Evolutionary conservation across 2,329 filamentous ascomycete species (phyloP).

Genomic region (Aspergillus unguis): DNA sequence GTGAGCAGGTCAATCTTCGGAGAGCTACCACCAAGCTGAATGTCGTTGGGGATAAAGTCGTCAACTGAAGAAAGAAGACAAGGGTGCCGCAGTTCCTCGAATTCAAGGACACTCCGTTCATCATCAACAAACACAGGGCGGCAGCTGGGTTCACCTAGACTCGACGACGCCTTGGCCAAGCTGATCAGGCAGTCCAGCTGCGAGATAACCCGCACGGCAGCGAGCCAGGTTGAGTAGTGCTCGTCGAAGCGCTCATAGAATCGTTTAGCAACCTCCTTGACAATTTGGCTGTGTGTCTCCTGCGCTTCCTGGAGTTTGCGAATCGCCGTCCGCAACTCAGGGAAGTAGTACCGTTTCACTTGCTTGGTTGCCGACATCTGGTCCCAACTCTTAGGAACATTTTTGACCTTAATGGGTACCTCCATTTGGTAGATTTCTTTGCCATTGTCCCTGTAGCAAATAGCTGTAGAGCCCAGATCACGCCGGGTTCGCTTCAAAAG

Average conservation of each 20-base stretch:
- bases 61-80: constrained; percentile 87
- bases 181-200: constrained; percentile 95
- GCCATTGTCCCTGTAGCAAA: constrained; percentile 79
- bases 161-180: constrained; percentile 80
- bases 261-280: constrained; percentile 77
- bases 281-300: constrained; percentile 86
- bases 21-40: constrained; percentile 74
- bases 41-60: constrained; percentile 95
- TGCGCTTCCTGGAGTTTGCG: constrained; percentile 88
- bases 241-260: constrained; percentile 88
- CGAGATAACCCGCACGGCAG: constrained; percentile 82
- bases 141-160: constrained; percentile 81
- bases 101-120: constrained; percentile 83
- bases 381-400: constrained; percentile 78
- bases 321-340: constrained; percentile 75
- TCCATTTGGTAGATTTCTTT: constrained; percentile 98
- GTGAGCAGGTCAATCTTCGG: constrained; percentile 89
- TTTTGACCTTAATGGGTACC: constrained; percentile 77
- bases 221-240: constrained; percentile 80
- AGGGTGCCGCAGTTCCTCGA: constrained; percentile 87
- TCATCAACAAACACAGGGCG: constrained; percentile 82
- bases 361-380: constrained; percentile 93
- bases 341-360: constrained; percentile 92
- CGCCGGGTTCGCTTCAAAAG: constrained; percentile 69
- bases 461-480: constrained; percentile 68